A percentile compares a stretch with the other conserved stretches of the same genome.
Evolutionary conservation across 83 land plant species (phyloP).

Genomic region (Picea mariana): DNA sequence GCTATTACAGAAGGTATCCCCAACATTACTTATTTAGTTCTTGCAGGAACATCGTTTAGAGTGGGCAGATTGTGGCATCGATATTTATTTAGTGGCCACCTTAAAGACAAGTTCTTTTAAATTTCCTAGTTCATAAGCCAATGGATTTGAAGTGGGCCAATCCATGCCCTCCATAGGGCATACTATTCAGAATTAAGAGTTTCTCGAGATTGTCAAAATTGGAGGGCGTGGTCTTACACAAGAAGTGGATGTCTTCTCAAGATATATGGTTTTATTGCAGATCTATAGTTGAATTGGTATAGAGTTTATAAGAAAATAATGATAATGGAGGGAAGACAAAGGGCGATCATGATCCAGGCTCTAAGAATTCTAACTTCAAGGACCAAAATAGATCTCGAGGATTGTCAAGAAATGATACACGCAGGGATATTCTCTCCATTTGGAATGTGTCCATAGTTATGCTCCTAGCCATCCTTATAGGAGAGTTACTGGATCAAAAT

Average conservation of each 20-base stretch:
- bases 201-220: conserved; percentile 66
- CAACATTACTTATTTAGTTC: conserved; percentile 75
- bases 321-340: too few relatives aligned
- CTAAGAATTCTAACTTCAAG: too few relatives aligned
- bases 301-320: too few relatives aligned
- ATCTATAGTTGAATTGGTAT: neutral
- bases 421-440: too few relatives aligned
- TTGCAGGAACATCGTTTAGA: conserved; percentile 87
- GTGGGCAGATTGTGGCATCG: conserved; percentile 82
- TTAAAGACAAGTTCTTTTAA: conserved; percentile 44
- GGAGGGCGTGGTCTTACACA: conserved; percentile 53
- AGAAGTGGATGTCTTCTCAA: neutral
- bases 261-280: neutral
- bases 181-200: conserved; percentile 79
- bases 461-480: neutral
- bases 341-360: too few relatives aligned
- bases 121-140: conserved; percentile 37
- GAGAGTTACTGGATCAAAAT: conserved; percentile 18
- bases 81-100: conserved; percentile 61
- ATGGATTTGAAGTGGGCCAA: conserved; percentile 47
- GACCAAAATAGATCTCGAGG: too few relatives aligned
- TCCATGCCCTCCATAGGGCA: conserved; percentile 75
- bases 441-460: neutral
- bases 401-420: too few relatives aligned
- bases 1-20: conserved; percentile 87